Conservation (phyloP, 495 filamentous ascomycete species). For the Penicillium coprophilum region DNA sequence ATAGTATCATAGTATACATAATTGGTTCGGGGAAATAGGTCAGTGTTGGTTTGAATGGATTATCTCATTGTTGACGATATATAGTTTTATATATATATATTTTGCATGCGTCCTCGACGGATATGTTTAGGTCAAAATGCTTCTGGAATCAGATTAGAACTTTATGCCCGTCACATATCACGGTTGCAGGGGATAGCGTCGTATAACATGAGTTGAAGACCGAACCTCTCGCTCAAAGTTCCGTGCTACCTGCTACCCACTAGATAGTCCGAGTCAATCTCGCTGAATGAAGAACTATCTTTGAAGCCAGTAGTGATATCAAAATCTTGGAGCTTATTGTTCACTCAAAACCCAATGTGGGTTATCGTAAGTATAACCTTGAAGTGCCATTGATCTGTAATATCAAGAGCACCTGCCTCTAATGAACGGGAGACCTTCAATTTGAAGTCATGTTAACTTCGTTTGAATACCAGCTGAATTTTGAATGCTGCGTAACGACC, state of each 20-base stretch:
- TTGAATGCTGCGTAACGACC: background rate
- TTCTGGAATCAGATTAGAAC: background rate
- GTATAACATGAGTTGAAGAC: conserved; percentile 7
- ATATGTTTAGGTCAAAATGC: background rate
- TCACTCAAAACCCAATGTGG: background rate
- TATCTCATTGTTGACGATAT: background rate
- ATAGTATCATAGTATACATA: background rate
- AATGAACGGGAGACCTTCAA: too few relatives aligned
- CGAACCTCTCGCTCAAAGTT: background rate
- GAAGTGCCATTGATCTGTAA: background rate
- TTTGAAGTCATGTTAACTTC: background rate
- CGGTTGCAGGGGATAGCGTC: background rate
- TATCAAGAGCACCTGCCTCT: background rate
- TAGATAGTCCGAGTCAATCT: background rate
- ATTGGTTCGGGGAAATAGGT: background rate
- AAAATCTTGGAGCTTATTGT: too few relatives aligned
- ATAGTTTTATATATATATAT: background rate
- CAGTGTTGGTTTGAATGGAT: too few relatives aligned
- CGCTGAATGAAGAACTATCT: background rate
- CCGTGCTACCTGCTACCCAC: background rate
- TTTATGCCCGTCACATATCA: conserved; percentile 2
- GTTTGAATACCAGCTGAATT: background rate
- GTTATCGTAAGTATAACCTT: background rate
- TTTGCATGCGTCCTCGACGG: background rate
- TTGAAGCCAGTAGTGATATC: background rate